Evolutionary conservation across 768 basidiomycete species (phyloP), one percentile per base, ranked within the genome.

Genomic region (Hygrocybe punicea): DNA sequence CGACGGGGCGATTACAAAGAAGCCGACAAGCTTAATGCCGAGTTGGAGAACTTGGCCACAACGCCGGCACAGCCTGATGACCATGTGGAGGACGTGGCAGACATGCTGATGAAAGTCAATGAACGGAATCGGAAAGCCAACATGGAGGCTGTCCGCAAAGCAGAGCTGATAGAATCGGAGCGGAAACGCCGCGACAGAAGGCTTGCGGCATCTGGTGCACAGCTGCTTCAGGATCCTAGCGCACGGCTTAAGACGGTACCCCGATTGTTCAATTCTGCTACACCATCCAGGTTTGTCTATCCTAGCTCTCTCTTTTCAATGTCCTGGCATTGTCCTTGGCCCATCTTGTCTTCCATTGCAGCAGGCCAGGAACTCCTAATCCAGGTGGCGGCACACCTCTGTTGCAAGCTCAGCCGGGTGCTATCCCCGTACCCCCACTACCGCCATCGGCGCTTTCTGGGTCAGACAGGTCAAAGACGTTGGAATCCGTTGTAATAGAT

Each of bases 81-180:
- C 44, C 57, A 48, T 19, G 59, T 69, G 13, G 67, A 64, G 6
- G 65, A 69, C 6, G 69, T 65, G 9, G 64, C 60, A 10, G 83
- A 90, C 60, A 72, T 82, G 65, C 78, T 96, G 23, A 83, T 89
- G 14, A 84, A 76, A 66, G 85, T 98, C 53, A 98, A 96, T 67
- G 92, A 94, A 73, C 83, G 93, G 55, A 98, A 98, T 69, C 81
- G 90, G 55, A 87, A 83, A 67, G 86, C 87, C 29, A 96, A 96
- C 56, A 60, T 84, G 62, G 96, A 95, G 65, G 83, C 83, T 3
- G 83, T 93, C 52, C 79, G 90, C 57, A 84, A 82, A 60, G 88
- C 89, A 0, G 93, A 96, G 70, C 69, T 85, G 34, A 74, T 76
- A 34, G 85, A 86, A 62, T 73, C 79, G 7, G 91, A 92, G 66